A percentile compares a stretch with the other conserved stretches of the same genome.
Conservation (phyloP, 108 stramenopile genomes). For the Chaetoceros tenuissimus region DNA sequence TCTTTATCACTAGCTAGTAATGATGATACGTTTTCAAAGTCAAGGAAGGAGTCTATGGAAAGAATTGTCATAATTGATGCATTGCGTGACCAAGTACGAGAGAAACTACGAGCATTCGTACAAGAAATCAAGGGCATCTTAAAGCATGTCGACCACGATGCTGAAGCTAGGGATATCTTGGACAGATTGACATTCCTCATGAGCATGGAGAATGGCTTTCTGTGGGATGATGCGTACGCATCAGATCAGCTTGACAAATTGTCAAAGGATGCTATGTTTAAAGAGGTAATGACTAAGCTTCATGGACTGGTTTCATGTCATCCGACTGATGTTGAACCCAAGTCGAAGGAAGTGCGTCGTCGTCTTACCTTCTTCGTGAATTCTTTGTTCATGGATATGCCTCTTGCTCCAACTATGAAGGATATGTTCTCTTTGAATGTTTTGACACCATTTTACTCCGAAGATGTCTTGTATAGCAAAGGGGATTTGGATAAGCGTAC, state of each 20-base stretch:
- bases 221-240: conserved; percentile 94
- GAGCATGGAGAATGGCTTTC: conserved; percentile 91
- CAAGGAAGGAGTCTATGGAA: background rate
- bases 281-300: conserved; percentile 77
- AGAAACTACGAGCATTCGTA: conserved; percentile 71
- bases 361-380: conserved; percentile 97
- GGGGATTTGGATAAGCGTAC: conserved; percentile 84
- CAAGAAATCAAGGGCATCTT: conserved; percentile 72
- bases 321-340: conserved; percentile 92
- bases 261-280: conserved; percentile 59
- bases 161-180: conserved; percentile 58
- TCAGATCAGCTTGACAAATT: conserved; percentile 81
- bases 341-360: conserved; percentile 88
- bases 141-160: conserved; percentile 36
- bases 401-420: conserved; percentile 88
- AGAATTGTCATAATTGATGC: conserved; percentile 68
- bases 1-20: conserved; percentile 36
- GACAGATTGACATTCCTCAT: conserved; percentile 83
- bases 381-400: conserved; percentile 98
- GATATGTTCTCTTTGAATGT: conserved; percentile 97
- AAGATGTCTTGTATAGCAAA: conserved; percentile 92
- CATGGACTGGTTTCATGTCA: conserved; percentile 88
- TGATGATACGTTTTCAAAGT: conserved; percentile 15
- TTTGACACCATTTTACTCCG: conserved; percentile 95
- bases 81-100: conserved; percentile 84